Evolutionary conservation across 2,329 filamentous ascomycete species (phyloP).

Genomic region (Metarhizium rileyi): DNA sequence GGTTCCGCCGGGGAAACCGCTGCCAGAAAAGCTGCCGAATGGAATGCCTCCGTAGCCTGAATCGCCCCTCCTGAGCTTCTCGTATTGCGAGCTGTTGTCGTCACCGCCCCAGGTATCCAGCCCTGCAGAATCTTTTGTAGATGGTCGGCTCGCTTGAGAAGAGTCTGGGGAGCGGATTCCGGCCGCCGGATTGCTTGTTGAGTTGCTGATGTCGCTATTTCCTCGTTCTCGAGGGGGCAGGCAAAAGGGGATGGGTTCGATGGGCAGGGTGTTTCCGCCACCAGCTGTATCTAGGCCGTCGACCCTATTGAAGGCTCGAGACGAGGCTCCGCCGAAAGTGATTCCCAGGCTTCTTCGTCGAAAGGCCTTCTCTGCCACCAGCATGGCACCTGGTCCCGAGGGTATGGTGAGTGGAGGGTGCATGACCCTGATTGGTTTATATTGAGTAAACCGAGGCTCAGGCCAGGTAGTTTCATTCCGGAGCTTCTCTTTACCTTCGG

Average conservation of each 20-base stretch:
- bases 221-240: constrained; percentile 23
- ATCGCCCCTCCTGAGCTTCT: constrained; percentile 60
- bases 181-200: constrained; percentile 13
- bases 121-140: constrained; percentile 23
- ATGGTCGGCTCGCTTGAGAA: constrained; percentile 22
- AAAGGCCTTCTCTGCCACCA: constrained; percentile 50
- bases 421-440: constrained; percentile 58
- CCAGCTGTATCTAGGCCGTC: constrained; percentile 17
- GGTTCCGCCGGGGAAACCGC: constrained; percentile 24
- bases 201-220: constrained; percentile 22
- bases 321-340: constrained; percentile 20
- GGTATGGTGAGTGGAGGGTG: constrained; percentile 26
- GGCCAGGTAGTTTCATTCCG: constrained; percentile 83
- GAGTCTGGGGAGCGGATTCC: constrained; percentile 18
- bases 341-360: constrained; percentile 48
- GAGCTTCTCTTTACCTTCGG: constrained; percentile 88
- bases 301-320: constrained; percentile 25
- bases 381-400: constrained; percentile 35
- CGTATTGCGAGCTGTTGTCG: constrained; percentile 33
- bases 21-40: constrained; percentile 26
- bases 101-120: constrained; percentile 11
- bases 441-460: constrained; percentile 76
- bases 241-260: constrained; percentile 44
- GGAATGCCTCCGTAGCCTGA: constrained; percentile 50
- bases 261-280: constrained; percentile 23